Evolutionary conservation across 495 filamentous ascomycete species (phyloP), one percentile per base, ranked within the genome.

Genomic region (Neurospora sp.): DNA sequence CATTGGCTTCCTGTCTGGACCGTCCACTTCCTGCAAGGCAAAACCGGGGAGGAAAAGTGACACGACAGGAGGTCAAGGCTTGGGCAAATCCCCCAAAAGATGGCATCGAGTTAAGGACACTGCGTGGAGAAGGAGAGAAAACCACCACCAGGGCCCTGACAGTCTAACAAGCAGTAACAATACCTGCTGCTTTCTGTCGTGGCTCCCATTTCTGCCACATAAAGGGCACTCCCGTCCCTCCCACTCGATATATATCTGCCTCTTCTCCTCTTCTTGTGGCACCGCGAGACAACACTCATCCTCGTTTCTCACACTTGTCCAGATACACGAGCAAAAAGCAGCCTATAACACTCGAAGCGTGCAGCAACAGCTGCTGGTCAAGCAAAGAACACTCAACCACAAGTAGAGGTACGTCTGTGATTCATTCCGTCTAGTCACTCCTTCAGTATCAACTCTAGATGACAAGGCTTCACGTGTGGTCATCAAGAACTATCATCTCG

Each of bases 141-240:
- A 61, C 45, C 5, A 61, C 53, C 6, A 2, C 27, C 22, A 16
- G 27, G 12, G 0, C 4, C 20, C 4, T 27, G 12, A 0, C 5
- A 3, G 53, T 8, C 53, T 61, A 61, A 35, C 27, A 35, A 61
- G 2, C 53, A 61, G 53, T 61, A 61, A 61, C 27, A 61, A 16
- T 1, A 8, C 53, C 27, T 35, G 27, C 12, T 35, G 12, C 53
- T 61, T 61, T 0, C 12, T 61, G 53, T 35, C 2, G 53, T 61
- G 22, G 53, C 35, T 38, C 69, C 71, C 70, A 68, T 53, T 22
- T 68, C 48, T 68, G 45, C 70, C 73, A 70, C 59, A 75, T 76
- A 74, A 80, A 80, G 69, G 69, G 68, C 72, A 61, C 40, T 73
- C 71, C 72, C 68, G 70, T 75, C 73, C 75, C 61, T 73, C 71